Conservation (phyloP, 495 filamentous ascomycete genomes). For the Neurospora sublineolata region DNA sequence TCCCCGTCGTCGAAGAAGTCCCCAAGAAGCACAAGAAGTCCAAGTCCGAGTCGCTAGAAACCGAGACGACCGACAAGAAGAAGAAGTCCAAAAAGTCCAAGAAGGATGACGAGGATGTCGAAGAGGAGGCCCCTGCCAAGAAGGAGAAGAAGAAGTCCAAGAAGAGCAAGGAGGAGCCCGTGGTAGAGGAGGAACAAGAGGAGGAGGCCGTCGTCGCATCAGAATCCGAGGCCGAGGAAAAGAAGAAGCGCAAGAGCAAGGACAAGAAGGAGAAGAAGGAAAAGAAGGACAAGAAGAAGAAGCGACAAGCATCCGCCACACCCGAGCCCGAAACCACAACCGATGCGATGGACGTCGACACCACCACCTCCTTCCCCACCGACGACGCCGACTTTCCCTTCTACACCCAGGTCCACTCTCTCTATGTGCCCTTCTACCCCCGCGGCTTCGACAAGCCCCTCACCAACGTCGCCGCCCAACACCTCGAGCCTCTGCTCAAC, state of each 20-base stretch:
- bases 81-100: constrained; percentile 7
- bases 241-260: constrained; percentile 19
- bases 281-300: constrained; percentile 5
- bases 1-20: not conserved
- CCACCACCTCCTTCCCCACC: not conserved
- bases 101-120: not conserved
- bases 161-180: constrained; percentile 6
- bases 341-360: constrained; percentile 19
- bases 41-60: constrained; percentile 5
- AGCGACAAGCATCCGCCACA: constrained; percentile 3
- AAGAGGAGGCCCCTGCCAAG: not conserved
- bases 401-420: constrained; percentile 36
- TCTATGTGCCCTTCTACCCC: constrained; percentile 37
- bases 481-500: constrained; percentile 34
- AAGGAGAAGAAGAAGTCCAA: constrained; percentile 20
- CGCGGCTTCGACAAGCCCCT: constrained; percentile 33
- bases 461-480: constrained; percentile 32
- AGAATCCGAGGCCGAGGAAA: not conserved
- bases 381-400: constrained; percentile 27
- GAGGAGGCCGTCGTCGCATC: not conserved
- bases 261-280: constrained; percentile 11
- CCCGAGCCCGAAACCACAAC: constrained; percentile 5
- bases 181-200: constrained; percentile 1
- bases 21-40: constrained; percentile 17
- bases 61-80: constrained; percentile 6